Evolutionary conservation across 1,139 yeast genomes (phyloP).

Genomic region (Chernovozyma aurita): DNA sequence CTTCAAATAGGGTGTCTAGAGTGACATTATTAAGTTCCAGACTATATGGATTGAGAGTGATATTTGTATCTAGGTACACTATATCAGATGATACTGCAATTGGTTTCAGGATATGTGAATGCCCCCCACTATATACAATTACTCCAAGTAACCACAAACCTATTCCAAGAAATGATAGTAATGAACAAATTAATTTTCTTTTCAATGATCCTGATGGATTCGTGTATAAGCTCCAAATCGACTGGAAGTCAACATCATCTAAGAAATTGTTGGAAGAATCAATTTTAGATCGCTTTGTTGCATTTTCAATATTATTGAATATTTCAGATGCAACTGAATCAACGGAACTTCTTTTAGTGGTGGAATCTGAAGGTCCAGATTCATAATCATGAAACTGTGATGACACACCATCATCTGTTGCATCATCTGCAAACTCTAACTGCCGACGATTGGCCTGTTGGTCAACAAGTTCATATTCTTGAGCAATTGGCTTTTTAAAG

Average conservation of each 20-base stretch:
- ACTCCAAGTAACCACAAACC: conserved; percentile 27
- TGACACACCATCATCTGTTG: background rate
- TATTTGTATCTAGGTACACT: conserved; percentile 21
- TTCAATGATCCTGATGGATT: background rate
- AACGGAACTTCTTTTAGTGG: conserved; percentile 14
- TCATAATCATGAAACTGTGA: too few species aligned
- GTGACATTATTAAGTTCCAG: conserved; percentile 27
- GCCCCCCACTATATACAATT: conserved; percentile 23
- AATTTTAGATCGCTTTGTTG: conserved; percentile 3
- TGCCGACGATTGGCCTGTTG: background rate
- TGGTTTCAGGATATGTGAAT: background rate
- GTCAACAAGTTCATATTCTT: conserved; percentile 7
- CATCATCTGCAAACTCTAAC: background rate
- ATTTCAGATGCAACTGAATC: conserved; percentile 20
- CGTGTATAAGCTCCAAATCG: conserved; percentile 2
- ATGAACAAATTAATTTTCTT: conserved; percentile 7
- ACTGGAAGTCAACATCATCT: conserved; percentile 2
- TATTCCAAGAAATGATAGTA: conserved; percentile 5
- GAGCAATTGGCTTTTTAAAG: background rate
- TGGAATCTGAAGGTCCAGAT: background rate
- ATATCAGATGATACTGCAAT: background rate
- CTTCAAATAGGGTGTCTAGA: conserved; percentile 22
- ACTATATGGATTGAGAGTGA: conserved; percentile 29
- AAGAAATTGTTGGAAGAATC: conserved; percentile 2
- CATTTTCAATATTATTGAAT: conserved; percentile 26